Evolutionary conservation across 2,329 filamentous ascomycete species (phyloP).

Genomic region (Colletotrichum cordylinicola): DNA sequence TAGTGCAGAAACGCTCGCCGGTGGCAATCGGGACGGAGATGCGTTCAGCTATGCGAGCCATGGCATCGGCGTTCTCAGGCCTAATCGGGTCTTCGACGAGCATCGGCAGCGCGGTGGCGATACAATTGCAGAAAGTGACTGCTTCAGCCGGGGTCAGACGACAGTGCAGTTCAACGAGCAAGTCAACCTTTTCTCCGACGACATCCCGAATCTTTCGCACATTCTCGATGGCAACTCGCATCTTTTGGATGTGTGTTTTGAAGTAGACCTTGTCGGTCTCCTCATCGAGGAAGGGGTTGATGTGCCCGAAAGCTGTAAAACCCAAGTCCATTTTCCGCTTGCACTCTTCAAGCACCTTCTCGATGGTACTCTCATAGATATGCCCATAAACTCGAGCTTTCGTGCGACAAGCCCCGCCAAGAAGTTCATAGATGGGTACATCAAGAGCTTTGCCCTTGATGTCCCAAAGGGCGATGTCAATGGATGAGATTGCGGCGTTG

Average conservation of each 20-base stretch:
- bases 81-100: neutral
- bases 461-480: slow-evolving; percentile 18
- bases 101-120: neutral
- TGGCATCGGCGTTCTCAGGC: neutral
- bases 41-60: neutral
- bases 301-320: neutral
- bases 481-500: slow-evolving; percentile 18
- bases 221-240: neutral
- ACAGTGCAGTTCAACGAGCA: neutral
- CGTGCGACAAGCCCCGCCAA: neutral
- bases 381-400: neutral
- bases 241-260: neutral
- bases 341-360: neutral
- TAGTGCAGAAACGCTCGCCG: neutral
- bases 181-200: neutral
- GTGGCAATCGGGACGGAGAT: neutral
- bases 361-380: neutral
- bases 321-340: neutral
- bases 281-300: neutral
- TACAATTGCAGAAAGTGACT: neutral
- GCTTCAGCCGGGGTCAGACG: neutral
- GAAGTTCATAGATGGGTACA: neutral
- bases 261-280: neutral
- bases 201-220: neutral
- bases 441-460: neutral